These are phyloP conservation scores for Saturnispora hagleri DNA, from an alignment of 805 yeast species.

Conservation along the genomic window DNA sequence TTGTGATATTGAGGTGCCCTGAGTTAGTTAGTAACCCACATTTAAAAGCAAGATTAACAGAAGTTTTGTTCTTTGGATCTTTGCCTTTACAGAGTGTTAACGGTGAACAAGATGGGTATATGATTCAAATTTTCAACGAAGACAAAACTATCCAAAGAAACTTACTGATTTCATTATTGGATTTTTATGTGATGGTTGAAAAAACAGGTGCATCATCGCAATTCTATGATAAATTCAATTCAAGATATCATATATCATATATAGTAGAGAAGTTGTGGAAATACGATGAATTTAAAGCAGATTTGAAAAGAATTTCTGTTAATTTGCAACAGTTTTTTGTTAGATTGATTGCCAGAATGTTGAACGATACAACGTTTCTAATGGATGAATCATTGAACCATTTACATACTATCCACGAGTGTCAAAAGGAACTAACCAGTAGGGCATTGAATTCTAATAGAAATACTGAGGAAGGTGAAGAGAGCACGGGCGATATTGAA, in stretches of 20 bases:
- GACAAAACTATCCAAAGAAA: conserved; percentile 56
- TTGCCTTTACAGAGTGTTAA: conserved; percentile 35
- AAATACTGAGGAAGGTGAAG: conserved; percentile 31
- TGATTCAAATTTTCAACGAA: conserved; percentile 54
- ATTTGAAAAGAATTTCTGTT: conserved; percentile 58
- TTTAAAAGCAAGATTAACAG: conserved; percentile 76
- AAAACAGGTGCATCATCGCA: conserved; percentile 93
- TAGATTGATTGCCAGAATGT: conserved; percentile 86
- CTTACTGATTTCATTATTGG: conserved; percentile 73
- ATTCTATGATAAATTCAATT: conserved; percentile 91
- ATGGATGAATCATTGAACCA: conserved; percentile 85
- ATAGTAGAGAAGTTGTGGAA: conserved; percentile 81
- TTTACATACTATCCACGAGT: conserved; percentile 64
- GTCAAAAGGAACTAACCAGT: conserved; percentile 54
- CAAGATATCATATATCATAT: conserved; percentile 76
- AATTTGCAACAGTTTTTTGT: conserved; percentile 77
- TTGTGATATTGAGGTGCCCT: conserved; percentile 73
- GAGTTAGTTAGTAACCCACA: conserved; percentile 88
- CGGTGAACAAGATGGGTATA: conserved; percentile 59
- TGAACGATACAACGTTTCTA: conserved; percentile 87
- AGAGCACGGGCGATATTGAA: conserved; percentile 52
- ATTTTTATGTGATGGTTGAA: conserved; percentile 89
- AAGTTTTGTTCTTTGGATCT: conserved; percentile 69
- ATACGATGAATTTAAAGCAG: conserved; percentile 54
- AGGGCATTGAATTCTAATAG: conserved; percentile 28